Evolutionary conservation across 148 eudicot genomes (phyloP), one percentile per base, ranked within the genome.

Genomic region (Vaccinium darrowii): DNA sequence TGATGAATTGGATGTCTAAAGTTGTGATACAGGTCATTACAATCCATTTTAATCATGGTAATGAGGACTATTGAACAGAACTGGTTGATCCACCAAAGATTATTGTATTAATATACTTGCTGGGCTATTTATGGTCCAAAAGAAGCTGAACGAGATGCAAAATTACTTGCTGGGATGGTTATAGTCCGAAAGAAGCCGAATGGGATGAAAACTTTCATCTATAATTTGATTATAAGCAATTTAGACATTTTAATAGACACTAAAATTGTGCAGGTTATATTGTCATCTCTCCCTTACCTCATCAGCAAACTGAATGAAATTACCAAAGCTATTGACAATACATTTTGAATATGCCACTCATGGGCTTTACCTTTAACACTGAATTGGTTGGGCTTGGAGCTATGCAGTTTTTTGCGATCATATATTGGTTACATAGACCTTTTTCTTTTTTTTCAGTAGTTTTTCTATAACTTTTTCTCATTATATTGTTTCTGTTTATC

Each of bases 1-100:
- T 93, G 91, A 93, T 93, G 89, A 88, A 88, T 92, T 91, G 89
- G 87, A 79, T 82, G 85, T 91, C 78, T 56, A 85, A 91, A 89
- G 92, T 89, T 93, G 82, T 93, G 94, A 75, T 90, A 93, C 98
- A 93, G 98, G 98, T 89, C 62, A 82, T 84, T 84, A 82, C 81
- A 72, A 86, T 79, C 87, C 84, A 80, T 88, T 86, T 88, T 88
- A 90, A 91, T 86, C 87, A 87, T 84, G 82, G 81, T 93, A 85
- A 92, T 76, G 85, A 87, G 78, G 84, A 71, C 87, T 90, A 62
- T 85, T 88, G 89, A 86, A 86, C 89, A 85, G 91, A 89, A 93
- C 83, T 85, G 88, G 89, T 81, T 90, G 92, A 84, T 86, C 84
- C 83, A 79, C 85, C 80, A 82, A 51, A 71, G 18, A 75, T 81